These are phyloP conservation scores for Oryza glumipatula DNA, from an alignment of 176 grass and related monocot species.

Conservation along the genomic window DNA sequence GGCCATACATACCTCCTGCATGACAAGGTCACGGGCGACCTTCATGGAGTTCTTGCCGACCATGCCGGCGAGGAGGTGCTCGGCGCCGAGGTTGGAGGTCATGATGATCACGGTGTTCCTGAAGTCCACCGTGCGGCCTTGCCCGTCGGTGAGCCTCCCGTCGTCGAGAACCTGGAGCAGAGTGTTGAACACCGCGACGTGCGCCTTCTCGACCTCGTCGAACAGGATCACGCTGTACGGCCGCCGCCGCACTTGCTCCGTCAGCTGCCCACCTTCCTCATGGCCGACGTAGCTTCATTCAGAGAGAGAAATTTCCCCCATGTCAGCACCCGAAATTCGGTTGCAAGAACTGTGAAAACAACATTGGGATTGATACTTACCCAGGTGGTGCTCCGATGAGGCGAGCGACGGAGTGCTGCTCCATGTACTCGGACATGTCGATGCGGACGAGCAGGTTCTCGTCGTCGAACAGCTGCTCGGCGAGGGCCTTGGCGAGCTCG, in stretches of 20 bases:
- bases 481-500: constrained; percentile 93
- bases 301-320: background rate
- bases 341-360: background rate
- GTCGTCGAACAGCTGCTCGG: constrained; percentile 92
- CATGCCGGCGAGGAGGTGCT: constrained; percentile 93
- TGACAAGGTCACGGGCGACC: constrained; percentile 67
- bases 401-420: constrained; percentile 90
- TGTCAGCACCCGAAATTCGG: constrained; percentile 22
- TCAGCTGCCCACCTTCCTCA: constrained; percentile 91
- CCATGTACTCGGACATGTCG: constrained; percentile 99
- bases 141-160: constrained; percentile 85
- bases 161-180: constrained; percentile 97
- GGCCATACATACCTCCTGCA: constrained; percentile 70
- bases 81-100: constrained; percentile 97
- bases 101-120: constrained; percentile 96
- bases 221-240: constrained; percentile 97
- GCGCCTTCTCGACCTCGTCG: constrained; percentile 96
- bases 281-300: constrained; percentile 84
- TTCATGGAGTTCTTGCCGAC: constrained; percentile 78
- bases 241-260: constrained; percentile 77
- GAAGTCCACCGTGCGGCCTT: constrained; percentile 92
- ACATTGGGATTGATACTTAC: constrained; percentile 38
- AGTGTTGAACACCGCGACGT: constrained; percentile 89
- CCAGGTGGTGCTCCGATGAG: constrained; percentile 93
- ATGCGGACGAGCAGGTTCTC: constrained; percentile 93